Evolutionary conservation across 1,139 yeast species (phyloP), one percentile per base, ranked within the genome.

Genomic region (Martiniozyma asiatica): DNA sequence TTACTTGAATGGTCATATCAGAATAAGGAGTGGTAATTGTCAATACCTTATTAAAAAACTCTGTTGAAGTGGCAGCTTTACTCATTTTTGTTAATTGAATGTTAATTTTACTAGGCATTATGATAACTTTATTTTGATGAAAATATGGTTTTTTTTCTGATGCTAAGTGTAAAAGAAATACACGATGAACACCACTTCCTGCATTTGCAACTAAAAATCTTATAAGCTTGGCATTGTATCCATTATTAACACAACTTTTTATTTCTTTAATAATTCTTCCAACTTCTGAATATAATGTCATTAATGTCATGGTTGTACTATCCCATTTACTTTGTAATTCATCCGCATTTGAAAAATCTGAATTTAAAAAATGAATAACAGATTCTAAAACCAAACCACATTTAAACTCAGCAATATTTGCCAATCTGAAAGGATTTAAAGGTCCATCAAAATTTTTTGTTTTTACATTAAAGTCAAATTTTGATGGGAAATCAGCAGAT

Each of bases 321-420:
- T 36, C 36, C 33, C 37, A 29, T 31, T 40, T 32, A 6, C 29
- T 8, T 8, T 32, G 14, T 20, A 29, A 31, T 21, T 39, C 41
- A 3, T 32, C 14, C 16, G 31, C 35, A 18, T 32, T 29, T 17
- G 31, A 26, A 21, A 34, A 36, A 20, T 39, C 42, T 10, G 39
- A 39, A 24, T 39, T 37, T 20, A 39, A 24, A 18, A 26, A 39
- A 24, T 35, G 40, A 6, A 37, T 28, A 11, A 39, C 31, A 6
- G 38, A 37, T 25, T 39, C 42, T 29, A 39, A 31, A 4, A 39
- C 42, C 6, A 39, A 30, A 30, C 36, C 31, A 23, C 40, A 31
- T 29, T 39, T 39, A 17, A 39, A 37, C 9, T 33, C 33, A 13
- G 27, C 20, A 11, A 39, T 37, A 16, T 34, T 31, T 10, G 33